Evolutionary conservation across 2,329 filamentous ascomycete species (phyloP).

Genomic region (Alternaria alternata): DNA sequence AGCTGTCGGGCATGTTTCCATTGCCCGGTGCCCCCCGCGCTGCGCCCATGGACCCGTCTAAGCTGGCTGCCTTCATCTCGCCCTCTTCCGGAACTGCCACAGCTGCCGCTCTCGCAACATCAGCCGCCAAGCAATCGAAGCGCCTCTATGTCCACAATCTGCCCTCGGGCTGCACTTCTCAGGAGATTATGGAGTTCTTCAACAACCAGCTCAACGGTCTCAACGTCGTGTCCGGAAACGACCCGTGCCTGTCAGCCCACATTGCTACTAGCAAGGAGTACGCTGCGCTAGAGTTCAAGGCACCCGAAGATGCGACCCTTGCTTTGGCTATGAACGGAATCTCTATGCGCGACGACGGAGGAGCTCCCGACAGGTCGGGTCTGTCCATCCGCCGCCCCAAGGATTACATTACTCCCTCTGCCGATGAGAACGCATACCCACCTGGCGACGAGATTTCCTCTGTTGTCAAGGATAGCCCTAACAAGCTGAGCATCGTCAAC

Average conservation of each 20-base stretch:
- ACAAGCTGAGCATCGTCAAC: slow-evolving; percentile 94
- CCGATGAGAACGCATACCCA: slow-evolving; percentile 70
- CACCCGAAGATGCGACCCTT: slow-evolving; percentile 85
- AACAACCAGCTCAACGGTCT: slow-evolving; percentile 97
- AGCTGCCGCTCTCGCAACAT: slow-evolving; percentile 85
- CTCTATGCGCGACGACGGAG: slow-evolving; percentile 75
- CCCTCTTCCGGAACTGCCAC: slow-evolving; percentile 77
- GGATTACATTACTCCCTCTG: slow-evolving; percentile 91
- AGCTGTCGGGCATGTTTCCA: slow-evolving; percentile 98
- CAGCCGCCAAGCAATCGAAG: slow-evolving; percentile 92
- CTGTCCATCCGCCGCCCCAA: slow-evolving; percentile 87
- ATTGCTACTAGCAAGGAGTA: slow-evolving; percentile 81
- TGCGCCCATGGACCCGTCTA: slow-evolving; percentile 92
- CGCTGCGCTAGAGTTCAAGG: slow-evolving; percentile 90
- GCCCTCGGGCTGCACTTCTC: slow-evolving; percentile 75
- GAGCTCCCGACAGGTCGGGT: slow-evolving; percentile 59
- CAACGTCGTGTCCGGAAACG: slow-evolving; percentile 83
- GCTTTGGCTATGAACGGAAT: slow-evolving; percentile 90
- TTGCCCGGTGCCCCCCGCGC: slow-evolving; percentile 93
- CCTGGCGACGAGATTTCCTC: slow-evolving; percentile 76
- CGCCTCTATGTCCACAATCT: slow-evolving; percentile 89
- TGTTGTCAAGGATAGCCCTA: slow-evolving; percentile 86
- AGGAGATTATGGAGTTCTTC: slow-evolving; percentile 83
- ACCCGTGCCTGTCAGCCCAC: slow-evolving; percentile 86
- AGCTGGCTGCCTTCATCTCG: slow-evolving; percentile 94